Evolutionary conservation across 2,329 filamentous ascomycete genomes (phyloP).

Genomic region (Cercospora citrullina): DNA sequence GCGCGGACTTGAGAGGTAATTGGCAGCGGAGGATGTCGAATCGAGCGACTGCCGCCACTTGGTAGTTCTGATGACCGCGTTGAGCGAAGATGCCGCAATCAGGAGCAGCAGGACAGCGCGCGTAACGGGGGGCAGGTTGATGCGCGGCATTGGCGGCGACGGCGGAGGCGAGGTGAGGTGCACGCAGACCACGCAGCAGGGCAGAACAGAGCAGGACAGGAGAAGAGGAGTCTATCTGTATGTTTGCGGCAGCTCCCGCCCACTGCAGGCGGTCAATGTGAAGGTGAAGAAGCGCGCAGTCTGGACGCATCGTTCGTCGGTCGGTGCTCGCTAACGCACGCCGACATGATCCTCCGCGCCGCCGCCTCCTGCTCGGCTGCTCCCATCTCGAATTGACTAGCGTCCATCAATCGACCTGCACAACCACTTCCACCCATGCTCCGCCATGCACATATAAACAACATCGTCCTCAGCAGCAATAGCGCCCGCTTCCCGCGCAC

Average conservation of each 20-base stretch:
- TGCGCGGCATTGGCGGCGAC: slow-evolving; percentile 49
- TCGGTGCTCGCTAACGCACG: not conserved
- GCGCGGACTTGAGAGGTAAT: slow-evolving; percentile 36
- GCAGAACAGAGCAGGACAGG: not conserved
- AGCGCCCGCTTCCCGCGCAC: not conserved
- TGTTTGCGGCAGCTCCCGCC: not conserved
- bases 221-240: not conserved
- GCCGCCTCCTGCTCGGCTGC: not conserved
- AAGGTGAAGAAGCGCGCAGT: not conserved
- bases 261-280: not conserved
- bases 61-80: slow-evolving; percentile 72
- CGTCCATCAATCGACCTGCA: not conserved
- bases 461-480: not conserved
- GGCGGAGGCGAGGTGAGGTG: not conserved
- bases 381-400: not conserved
- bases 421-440: not conserved
- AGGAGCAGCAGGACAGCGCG: slow-evolving; percentile 75
- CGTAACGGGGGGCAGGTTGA: slow-evolving; percentile 92
- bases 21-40: slow-evolving; percentile 29
- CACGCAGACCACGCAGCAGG: not conserved
- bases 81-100: slow-evolving; percentile 75
- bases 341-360: not conserved
- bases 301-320: not conserved
- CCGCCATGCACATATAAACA: not conserved
- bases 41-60: slow-evolving; percentile 55